Evolutionary conservation across 2,329 filamentous ascomycete genomes (phyloP).

Genomic region (Beauveria medogensis): DNA sequence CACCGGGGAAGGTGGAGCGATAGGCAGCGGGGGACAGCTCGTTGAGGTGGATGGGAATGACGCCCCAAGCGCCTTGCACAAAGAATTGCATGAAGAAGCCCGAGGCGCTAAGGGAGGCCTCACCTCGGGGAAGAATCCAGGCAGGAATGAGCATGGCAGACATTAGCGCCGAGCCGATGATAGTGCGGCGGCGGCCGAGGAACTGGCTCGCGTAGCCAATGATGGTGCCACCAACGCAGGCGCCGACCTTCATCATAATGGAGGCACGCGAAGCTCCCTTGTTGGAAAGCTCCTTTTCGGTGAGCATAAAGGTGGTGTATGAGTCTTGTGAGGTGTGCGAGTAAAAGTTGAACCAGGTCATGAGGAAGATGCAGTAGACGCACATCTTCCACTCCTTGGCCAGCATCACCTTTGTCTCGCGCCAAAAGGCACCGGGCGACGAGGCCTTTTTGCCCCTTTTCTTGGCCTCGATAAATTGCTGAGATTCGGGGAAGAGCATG

Average conservation of each 20-base stretch:
- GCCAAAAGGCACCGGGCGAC: conserved; percentile 52
- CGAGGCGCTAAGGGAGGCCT: conserved; percentile 50
- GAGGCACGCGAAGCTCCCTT: conserved; percentile 59
- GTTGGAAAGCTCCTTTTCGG: conserved; percentile 61
- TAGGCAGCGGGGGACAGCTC: conserved; percentile 64
- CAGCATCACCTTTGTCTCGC: conserved; percentile 61
- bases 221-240: conserved; percentile 64
- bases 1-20: conserved; percentile 61
- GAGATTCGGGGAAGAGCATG: conserved; percentile 62
- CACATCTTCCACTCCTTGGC: conserved; percentile 66
- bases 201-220: conserved; percentile 70
- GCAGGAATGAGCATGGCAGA: conserved; percentile 58
- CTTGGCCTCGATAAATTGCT: conserved; percentile 66
- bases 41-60: conserved; percentile 66
- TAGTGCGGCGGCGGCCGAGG: conserved; percentile 62
- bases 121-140: conserved; percentile 59
- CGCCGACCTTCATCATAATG: conserved; percentile 75
- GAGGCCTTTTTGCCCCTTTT: conserved; percentile 44
- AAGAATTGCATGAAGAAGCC: conserved; percentile 66
- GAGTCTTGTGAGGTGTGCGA: conserved; percentile 74
- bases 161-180: conserved; percentile 52
- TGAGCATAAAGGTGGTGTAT: conserved; percentile 74
- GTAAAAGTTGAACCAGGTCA: conserved; percentile 71
- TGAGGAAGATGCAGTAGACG: conserved; percentile 68
- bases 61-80: conserved; percentile 57